Percentiles rank a stretch among this genome's conserved stretches.
Conservation (phyloP, 352 stramenopile species). For the Phytopythium mirpurense region DNA sequence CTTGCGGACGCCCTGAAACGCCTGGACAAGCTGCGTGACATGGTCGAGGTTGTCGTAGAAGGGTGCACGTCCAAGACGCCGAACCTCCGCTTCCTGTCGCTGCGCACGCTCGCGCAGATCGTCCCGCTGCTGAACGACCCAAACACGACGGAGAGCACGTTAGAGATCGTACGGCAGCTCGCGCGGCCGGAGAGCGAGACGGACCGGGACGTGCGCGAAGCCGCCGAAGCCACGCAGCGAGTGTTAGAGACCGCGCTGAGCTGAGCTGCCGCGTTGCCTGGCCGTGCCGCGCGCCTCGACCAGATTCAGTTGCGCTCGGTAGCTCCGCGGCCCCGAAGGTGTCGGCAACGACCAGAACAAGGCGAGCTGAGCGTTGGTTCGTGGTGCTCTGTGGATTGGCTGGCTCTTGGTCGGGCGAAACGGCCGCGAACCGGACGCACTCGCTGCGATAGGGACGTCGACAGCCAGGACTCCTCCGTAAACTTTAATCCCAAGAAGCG, state of each 20-base stretch:
- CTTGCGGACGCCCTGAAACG: slow-evolving; percentile 54
- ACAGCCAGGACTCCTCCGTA: not conserved
- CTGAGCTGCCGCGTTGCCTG: slow-evolving; percentile 10
- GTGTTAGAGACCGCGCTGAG: slow-evolving; percentile 45
- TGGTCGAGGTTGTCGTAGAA: slow-evolving; percentile 61
- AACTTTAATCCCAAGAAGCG: not conserved
- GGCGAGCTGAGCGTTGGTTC: not conserved
- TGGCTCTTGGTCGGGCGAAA: not conserved
- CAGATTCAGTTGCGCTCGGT: not conserved
- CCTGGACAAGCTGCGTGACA: slow-evolving; percentile 61
- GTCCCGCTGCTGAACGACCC: slow-evolving; percentile 67
- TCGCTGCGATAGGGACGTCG: not conserved
- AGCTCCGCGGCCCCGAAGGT: not conserved
- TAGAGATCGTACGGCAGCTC: slow-evolving; percentile 75
- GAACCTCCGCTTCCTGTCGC: slow-evolving; percentile 76
- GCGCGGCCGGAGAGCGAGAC: slow-evolving; percentile 50
- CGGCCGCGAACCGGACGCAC: not conserved
- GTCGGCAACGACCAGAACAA: not conserved
- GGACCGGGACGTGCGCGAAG: slow-evolving; percentile 74
- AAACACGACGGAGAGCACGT: slow-evolving; percentile 51
- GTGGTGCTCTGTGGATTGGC: not conserved
- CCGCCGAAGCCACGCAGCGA: slow-evolving; percentile 46
- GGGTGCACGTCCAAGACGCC: slow-evolving; percentile 76
- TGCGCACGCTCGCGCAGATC: slow-evolving; percentile 61
- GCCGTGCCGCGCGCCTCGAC: not conserved